Evolutionary conservation across 441 rosid genomes (phyloP).

Genomic region (Gossypium gossypioides): DNA sequence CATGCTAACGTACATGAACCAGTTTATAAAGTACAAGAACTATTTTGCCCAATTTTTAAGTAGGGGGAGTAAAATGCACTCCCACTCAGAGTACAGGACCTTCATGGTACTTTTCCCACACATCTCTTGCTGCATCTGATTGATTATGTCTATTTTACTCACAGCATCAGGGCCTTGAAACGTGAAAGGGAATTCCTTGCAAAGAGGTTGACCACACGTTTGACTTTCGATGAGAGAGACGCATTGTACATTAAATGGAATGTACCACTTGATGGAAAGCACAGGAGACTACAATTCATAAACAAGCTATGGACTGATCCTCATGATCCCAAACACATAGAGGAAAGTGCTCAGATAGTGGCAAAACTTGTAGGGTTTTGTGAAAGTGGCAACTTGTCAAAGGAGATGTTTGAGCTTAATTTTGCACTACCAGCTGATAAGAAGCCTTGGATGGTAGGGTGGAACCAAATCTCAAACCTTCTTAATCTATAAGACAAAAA

Average conservation of each 20-base stretch:
- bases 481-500: constrained; percentile 46
- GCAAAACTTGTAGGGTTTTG: constrained; percentile 89
- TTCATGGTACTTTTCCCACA: not conserved
- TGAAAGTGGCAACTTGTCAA: constrained; percentile 77
- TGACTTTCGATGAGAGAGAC: constrained; percentile 72
- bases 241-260: constrained; percentile 75
- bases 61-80: too few species aligned
- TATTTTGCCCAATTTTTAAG: too few species aligned
- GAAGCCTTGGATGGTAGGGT: constrained; percentile 82
- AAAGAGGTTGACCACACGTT: constrained; percentile 59
- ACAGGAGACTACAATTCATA: constrained; percentile 80
- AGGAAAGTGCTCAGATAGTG: constrained; percentile 90
- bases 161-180: constrained; percentile 73
- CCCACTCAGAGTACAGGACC: too few species aligned
- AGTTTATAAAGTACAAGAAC: too few species aligned
- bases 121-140: not conserved
- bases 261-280: constrained; percentile 87
- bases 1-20: too few species aligned
- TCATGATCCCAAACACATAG: constrained; percentile 62
- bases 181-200: constrained; percentile 90
- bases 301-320: constrained; percentile 95
- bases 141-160: not conserved
- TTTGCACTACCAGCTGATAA: constrained; percentile 71
- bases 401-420: constrained; percentile 97
- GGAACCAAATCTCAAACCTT: constrained; percentile 85